Percentiles rank a stretch among this genome's conserved stretches.
These are phyloP conservation scores for Magnaporthiopsis poae DNA, from an alignment of 2,329 filamentous ascomycete species.

Conservation along the genomic window DNA sequence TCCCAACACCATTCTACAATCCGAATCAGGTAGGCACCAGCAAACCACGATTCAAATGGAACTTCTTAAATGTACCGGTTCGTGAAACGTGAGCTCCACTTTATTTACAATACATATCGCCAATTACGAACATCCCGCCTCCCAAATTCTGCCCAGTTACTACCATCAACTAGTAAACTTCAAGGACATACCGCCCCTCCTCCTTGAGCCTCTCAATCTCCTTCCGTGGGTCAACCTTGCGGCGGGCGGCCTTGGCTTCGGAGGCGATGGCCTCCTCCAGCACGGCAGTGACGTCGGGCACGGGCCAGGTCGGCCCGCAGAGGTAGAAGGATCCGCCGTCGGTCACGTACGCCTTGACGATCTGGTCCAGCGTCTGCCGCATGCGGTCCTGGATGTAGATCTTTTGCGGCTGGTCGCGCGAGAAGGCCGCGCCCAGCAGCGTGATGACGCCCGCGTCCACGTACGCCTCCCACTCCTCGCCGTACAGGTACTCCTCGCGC, in stretches of 20 bases:
- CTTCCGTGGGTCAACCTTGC: conserved; percentile 76
- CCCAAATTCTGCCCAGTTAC: background rate
- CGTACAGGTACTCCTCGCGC: conserved; percentile 96
- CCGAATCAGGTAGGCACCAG: no score
- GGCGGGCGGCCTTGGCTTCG: conserved; percentile 59
- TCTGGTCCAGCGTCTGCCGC: conserved; percentile 74
- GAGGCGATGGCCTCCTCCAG: conserved; percentile 80
- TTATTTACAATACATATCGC: background rate
- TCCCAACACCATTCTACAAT: no score
- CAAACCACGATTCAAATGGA: background rate
- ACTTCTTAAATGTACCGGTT: background rate
- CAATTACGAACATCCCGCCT: background rate
- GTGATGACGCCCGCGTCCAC: conserved; percentile 92
- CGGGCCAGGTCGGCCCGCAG: conserved; percentile 95
- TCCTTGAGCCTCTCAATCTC: conserved; percentile 98
- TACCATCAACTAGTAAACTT: conserved; percentile 66
- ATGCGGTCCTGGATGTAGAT: conserved; percentile 99
- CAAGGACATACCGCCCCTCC: conserved; percentile 82
- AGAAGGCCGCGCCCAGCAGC: conserved; percentile 85
- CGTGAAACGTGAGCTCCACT: background rate
- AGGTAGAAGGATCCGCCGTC: conserved; percentile 92
- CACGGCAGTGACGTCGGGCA: conserved; percentile 90
- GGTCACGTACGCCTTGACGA: conserved; percentile 75
- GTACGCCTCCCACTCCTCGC: conserved; percentile 98
- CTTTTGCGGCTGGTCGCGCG: conserved; percentile 92